Conservation (phyloP, 1,139 yeast species). For the Yamadazyma siamensis region DNA sequence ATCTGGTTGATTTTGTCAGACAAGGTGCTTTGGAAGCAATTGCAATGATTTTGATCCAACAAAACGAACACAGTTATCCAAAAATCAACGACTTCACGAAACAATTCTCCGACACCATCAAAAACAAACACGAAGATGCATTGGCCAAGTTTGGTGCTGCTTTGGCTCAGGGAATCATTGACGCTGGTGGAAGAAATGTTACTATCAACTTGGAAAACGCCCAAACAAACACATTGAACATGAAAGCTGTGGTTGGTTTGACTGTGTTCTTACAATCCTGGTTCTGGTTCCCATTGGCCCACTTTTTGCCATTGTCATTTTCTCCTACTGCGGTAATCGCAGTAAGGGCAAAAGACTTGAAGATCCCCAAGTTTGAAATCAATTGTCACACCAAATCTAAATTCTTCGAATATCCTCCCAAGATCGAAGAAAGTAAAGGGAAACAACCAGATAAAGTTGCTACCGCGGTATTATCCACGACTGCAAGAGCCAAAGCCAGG, state of each 20-base stretch:
- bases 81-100: constrained; percentile 77
- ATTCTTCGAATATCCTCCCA: constrained; percentile 86
- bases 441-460: constrained; percentile 87
- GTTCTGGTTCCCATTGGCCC: constrained; percentile 99
- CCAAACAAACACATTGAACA: constrained; percentile 88
- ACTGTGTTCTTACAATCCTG: constrained; percentile 90
- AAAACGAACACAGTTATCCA: constrained; percentile 80
- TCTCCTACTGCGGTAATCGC: constrained; percentile 92
- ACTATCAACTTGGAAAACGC: constrained; percentile 86
- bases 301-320: constrained; percentile 86
- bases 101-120: constrained; percentile 68
- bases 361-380: constrained; percentile 80
- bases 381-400: constrained; percentile 80
- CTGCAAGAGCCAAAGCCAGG: constrained; percentile 88
- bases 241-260: constrained; percentile 88
- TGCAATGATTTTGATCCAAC: constrained; percentile 91
- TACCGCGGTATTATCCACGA: constrained; percentile 91
- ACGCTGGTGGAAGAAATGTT: constrained; percentile 98
- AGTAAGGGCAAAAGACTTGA: constrained; percentile 73
- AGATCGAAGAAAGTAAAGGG: constrained; percentile 73
- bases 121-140: constrained; percentile 92
- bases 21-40: constrained; percentile 96
- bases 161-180: constrained; percentile 94
- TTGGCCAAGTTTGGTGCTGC: constrained; percentile 98
- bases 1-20: constrained; percentile 94